These are phyloP conservation scores for Russula brevipes DNA, from an alignment of 768 basidiomycete genomes.

Conservation along the genomic window DNA sequence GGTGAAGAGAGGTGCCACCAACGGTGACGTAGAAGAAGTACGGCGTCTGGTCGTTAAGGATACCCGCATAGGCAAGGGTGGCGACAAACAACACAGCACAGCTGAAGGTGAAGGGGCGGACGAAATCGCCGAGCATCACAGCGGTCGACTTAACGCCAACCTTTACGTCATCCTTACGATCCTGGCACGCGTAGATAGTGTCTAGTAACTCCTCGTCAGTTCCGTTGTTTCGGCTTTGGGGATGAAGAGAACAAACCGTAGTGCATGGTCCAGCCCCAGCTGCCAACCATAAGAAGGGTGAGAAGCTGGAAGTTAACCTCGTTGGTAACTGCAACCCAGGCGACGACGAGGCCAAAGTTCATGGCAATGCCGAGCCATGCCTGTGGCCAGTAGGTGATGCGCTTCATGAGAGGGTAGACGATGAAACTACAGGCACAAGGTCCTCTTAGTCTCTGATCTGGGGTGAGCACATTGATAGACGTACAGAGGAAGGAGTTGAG, in stretches of 20 bases:
- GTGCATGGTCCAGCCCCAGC: constrained; percentile 39
- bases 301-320: constrained; percentile 28
- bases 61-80: constrained; percentile 50
- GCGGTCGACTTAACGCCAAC: constrained; percentile 73
- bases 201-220: constrained; percentile 31
- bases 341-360: constrained; percentile 48
- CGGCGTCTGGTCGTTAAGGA: constrained; percentile 33
- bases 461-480: not conserved
- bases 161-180: constrained; percentile 66
- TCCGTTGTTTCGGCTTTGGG: not conserved
- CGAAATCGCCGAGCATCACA: constrained; percentile 60
- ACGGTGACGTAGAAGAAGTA: constrained; percentile 26
- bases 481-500: constrained; percentile 25
- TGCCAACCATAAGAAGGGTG: constrained; percentile 23
- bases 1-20: constrained; percentile 25
- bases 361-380: constrained; percentile 51
- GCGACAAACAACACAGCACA: constrained; percentile 51
- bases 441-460: not conserved
- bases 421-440: constrained; percentile 26
- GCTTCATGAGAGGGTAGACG: constrained; percentile 51
- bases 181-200: constrained; percentile 75
- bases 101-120: constrained; percentile 49
- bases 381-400: constrained; percentile 57
- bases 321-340: constrained; percentile 44
- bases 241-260: constrained; percentile 32